Conservation (phyloP, 192 early-diverging fungal species). For the Coemansia asiatica region DNA sequence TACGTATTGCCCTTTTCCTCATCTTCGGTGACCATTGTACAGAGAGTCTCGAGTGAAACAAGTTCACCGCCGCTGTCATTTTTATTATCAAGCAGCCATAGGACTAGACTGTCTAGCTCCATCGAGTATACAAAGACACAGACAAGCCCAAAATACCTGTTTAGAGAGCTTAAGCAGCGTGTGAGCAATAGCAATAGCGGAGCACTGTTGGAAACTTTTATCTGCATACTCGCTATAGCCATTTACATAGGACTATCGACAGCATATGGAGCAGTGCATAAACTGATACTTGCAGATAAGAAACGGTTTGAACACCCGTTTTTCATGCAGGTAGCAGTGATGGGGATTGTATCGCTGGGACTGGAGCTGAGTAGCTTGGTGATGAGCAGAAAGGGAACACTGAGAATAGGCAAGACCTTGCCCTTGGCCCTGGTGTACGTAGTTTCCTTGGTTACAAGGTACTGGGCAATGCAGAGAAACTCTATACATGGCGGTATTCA, state of each 20-base stretch:
- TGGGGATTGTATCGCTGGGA: slow-evolving; percentile 12
- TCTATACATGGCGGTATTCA: slow-evolving; percentile 35
- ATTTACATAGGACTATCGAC: not conserved
- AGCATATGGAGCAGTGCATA: slow-evolving; percentile 17
- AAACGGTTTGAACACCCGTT: slow-evolving; percentile 22
- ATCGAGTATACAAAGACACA: not conserved
- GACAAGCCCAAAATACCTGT: not conserved
- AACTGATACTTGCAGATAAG: slow-evolving; percentile 26
- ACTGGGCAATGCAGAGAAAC: slow-evolving; percentile 14
- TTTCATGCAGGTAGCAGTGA: slow-evolving; percentile 26
- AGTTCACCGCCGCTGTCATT: not conserved
- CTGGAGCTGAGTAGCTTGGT: slow-evolving; percentile 20
- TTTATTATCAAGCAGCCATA: not conserved
- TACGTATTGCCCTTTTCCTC: not conserved
- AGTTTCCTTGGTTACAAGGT: slow-evolving; percentile 8
- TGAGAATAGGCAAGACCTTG: slow-evolving; percentile 15
- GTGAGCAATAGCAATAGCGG: not conserved
- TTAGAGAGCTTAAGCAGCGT: not conserved
- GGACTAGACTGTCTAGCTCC: not conserved
- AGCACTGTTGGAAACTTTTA: not conserved
- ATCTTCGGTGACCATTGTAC: not conserved
- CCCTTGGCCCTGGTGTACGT: slow-evolving; percentile 31
- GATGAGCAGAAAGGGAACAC: slow-evolving; percentile 22
- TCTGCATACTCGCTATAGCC: not conserved
- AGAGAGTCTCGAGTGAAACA: not conserved